Base-by-base conservation (phyloP, 1,284 basidiomycete species). In the Ustilago esculenta region DNA sequence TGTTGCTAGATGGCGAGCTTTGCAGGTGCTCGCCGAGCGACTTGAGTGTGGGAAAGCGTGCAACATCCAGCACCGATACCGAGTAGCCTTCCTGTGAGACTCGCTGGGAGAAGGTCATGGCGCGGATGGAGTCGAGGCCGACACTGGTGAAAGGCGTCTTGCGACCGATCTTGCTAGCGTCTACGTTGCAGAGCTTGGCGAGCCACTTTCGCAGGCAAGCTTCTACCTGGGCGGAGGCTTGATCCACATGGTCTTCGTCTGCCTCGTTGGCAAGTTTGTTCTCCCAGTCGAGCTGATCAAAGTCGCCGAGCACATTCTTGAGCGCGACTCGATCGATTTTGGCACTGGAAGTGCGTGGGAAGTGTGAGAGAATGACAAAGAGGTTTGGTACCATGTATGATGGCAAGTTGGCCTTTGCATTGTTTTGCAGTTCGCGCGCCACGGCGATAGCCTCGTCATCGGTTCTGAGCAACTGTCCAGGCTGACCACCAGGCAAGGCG, bases 291-390 rank as follows among this genome's bases (percentile, higher is more conserved):
- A 69, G 57, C 47, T 72, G 61, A 44, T 82, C 80, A 30, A 82
- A 63, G 33, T 43, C 27, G 36, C 58, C 55, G 18, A 80, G 66
- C 21, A 73, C 75, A 15, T 72, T 70, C 18, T 76, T 70, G 39
- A 83, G 70, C 5, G 80, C 80, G 24, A 77, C 76, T 10, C 82
- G 73, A 48, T 83, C 82, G 41, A 83, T 79, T 72, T 83, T 83
- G 40, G 82, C 82, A 23, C 79, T 81, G 14, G 81, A 78, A 2
- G 81, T 83, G 45, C 79, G 76, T 15, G 82, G 82, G 37, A 83
- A 81, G 35, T 73, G 74, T 15, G 64, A 69, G 15, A 83, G 72
- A 23, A 83, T 74, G 46, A 83, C 43, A 53, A 82, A 77, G 32
- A 82, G 75, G 30, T 77, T 75, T 5, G 72, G 80, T 3, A 82